Percentiles rank a stretch among this genome's conserved stretches.
These are phyloP conservation scores for Pueraria montana DNA, from an alignment of 306 rosid genomes.

Conservation along the genomic window DNA sequence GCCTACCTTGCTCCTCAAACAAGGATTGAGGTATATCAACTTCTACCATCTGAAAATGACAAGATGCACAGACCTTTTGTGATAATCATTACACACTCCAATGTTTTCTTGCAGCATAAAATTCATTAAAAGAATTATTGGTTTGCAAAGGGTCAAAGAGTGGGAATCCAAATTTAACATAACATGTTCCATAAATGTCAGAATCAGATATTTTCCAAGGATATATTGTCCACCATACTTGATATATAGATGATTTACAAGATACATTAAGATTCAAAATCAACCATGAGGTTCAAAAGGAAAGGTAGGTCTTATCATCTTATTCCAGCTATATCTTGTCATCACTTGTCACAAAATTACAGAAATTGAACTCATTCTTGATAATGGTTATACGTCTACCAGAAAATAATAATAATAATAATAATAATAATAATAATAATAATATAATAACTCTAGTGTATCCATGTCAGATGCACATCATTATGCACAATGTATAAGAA, in stretches of 20 bases:
- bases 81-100: conserved; percentile 1
- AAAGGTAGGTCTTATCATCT: conserved; percentile 15
- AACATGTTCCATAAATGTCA: not conserved
- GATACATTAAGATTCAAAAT: not conserved
- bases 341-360: conserved; percentile 8
- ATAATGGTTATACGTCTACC: conserved; percentile 9
- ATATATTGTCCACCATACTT: not conserved
- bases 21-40: conserved; percentile 87
- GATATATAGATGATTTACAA: conserved; percentile 9
- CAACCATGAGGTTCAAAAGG: conserved; percentile 7
- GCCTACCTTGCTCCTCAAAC: conserved; percentile 97
- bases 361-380: not conserved
- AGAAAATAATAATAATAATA: not conserved
- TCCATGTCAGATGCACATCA: conserved; percentile 27
- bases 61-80: conserved; percentile 1
- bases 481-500: conserved; percentile 25
- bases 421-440: not conserved
- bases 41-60: conserved; percentile 80
- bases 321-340: not conserved
- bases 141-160: not conserved
- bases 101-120: conserved; percentile 3
- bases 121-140: not conserved
- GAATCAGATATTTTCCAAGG: conserved; percentile 2
- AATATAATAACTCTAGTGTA: not conserved
- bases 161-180: not conserved